Evolutionary conservation across 768 basidiomycete species (phyloP).

Genomic region (Boletus rufocinnamomeus): DNA sequence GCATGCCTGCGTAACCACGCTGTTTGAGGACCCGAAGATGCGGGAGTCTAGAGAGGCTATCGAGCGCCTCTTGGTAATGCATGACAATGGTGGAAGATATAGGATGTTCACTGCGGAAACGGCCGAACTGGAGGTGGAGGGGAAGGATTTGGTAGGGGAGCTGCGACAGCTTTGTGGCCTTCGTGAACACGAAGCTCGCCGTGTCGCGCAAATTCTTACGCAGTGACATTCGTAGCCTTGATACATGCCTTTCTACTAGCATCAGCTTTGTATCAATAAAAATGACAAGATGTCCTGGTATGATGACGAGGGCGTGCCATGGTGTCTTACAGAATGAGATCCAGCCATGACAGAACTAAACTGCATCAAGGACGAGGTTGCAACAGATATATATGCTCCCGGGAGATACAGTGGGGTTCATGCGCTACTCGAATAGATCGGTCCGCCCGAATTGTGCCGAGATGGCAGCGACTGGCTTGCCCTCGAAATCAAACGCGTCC

Average conservation of each 20-base stretch:
- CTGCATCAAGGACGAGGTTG: neutral
- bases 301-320: neutral
- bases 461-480: neutral
- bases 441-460: neutral
- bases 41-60: neutral
- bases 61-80: neutral
- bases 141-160: neutral
- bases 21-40: neutral
- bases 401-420: neutral
- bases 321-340: neutral
- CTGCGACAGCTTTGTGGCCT: neutral
- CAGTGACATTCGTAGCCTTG: neutral
- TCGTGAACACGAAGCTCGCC: neutral
- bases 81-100: neutral
- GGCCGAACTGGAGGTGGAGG: neutral
- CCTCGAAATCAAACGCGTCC: neutral
- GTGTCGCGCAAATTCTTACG: neutral
- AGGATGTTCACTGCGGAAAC: neutral
- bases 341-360: neutral
- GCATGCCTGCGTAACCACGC: neutral
- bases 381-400: neutral
- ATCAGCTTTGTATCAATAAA: neutral
- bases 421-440: neutral
- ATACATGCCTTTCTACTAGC: neutral
- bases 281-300: neutral